Evolutionary conservation across 2,329 filamentous ascomycete species (phyloP).

Genomic region (Canariomyces notabilis): DNA sequence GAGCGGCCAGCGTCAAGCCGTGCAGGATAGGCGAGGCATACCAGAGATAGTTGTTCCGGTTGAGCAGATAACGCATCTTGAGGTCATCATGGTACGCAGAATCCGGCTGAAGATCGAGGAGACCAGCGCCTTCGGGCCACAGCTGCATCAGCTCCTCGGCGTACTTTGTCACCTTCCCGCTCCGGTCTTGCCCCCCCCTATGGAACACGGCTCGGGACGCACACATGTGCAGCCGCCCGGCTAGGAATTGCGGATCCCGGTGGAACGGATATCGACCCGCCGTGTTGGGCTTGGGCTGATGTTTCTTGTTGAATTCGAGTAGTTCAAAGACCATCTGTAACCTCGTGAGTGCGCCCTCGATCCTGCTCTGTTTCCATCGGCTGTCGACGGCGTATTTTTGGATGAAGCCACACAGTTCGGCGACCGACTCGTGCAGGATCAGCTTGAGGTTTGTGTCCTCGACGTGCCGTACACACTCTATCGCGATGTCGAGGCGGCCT

Average conservation of each 20-base stretch:
- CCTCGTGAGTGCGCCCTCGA: constrained; percentile 41
- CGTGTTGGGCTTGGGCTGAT: neutral
- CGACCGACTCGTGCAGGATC: constrained; percentile 37
- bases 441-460: constrained; percentile 44
- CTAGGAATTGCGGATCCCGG: constrained; percentile 41
- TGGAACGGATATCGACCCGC: constrained; percentile 28
- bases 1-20: constrained; percentile 42
- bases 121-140: constrained; percentile 38
- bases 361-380: constrained; percentile 32
- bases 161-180: constrained; percentile 35
- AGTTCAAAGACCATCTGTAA: constrained; percentile 46
- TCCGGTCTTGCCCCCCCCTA: constrained; percentile 28
- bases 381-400: constrained; percentile 39
- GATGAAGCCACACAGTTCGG: constrained; percentile 35
- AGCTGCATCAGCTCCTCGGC: constrained; percentile 34
- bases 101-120: constrained; percentile 35
- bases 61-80: constrained; percentile 31
- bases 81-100: constrained; percentile 27
- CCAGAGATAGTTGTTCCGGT: constrained; percentile 33
- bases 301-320: constrained; percentile 35
- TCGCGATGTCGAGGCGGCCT: constrained; percentile 41
- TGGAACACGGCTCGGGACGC: constrained; percentile 36
- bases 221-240: constrained; percentile 39
- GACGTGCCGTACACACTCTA: constrained; percentile 46
- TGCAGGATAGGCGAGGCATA: constrained; percentile 36